Evolutionary conservation across 228 moss, liverwort and hornwort species (phyloP), one percentile per base, ranked within the genome.

Genomic region (Sphagnum magellanicum): DNA sequence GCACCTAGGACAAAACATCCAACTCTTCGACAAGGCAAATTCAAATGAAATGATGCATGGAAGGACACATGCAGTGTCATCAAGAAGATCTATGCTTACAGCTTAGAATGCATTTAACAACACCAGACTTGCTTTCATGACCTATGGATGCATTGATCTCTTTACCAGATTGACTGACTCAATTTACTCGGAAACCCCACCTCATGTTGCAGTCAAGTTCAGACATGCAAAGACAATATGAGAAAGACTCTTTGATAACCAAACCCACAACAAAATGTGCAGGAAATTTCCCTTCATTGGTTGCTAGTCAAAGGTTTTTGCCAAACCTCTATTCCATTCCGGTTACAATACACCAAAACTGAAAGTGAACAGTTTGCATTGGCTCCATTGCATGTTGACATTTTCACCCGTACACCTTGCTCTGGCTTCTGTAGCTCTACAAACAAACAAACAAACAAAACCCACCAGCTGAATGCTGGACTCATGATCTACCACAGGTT

Each of bases 351-450:
- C 50, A 94, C 81, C 62, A 74, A 70, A 11, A 88, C 79, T 65
- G 91, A 74, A 59, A 94, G 77, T n/a, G 94, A 89, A 69, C 94
- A 94, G 50, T 72, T 72, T 8, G 59, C 69, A 13, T 68, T 72
- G 57, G 60, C 61, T 7, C 53, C 46, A 67, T 66, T 77, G 68
- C 71, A 75, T 71, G 91, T 67, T 72, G 73, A 61, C 89, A 91
- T 91, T 70, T 51, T 94, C 48, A 91, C 74, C 48, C 69, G 76
- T 50, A 91, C 70, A 65, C 94, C 94, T 60, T 65, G 58, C 78
- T 91, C 88, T 10, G 94, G 91, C 52, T 89, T 89, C 11, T 79
- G 70, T 62, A 73, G 60, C 75, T 89, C 94, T 94, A 86, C 69
- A 64, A 59, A 65, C 16, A 55, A 7, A 63, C 53, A 64, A 13